A percentile compares a stretch with the other conserved stretches of the same genome.
Conservation (phyloP, 83 land plant species). For the Picea mariana region DNA sequence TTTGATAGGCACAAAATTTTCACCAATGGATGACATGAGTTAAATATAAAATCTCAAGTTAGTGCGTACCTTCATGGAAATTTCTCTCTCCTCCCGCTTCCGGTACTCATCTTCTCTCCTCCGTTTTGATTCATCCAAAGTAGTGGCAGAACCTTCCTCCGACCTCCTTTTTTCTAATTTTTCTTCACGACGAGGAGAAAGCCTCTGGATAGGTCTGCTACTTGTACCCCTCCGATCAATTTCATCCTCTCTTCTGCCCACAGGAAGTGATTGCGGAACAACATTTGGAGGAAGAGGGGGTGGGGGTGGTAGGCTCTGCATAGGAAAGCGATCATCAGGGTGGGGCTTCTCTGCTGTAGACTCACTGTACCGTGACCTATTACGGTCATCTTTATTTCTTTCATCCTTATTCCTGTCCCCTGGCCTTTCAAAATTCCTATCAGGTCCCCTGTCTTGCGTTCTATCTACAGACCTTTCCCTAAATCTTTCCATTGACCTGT, state of each 20-base stretch:
- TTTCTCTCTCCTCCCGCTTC: conserved; percentile 90
- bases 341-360: conserved; percentile 61
- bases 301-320: conserved; percentile 86
- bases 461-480: conserved; percentile 87
- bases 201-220: conserved; percentile 57
- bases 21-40: not conserved
- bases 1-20: not conserved
- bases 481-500: conserved; percentile 77
- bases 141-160: conserved; percentile 55
- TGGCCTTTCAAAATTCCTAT: conserved; percentile 56
- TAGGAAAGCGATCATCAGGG: conserved; percentile 78
- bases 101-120: conserved; percentile 85
- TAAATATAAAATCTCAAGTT: not conserved
- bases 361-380: conserved; percentile 67
- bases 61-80: conserved; percentile 62
- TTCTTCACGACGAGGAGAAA: conserved; percentile 86
- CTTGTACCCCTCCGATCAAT: conserved; percentile 62
- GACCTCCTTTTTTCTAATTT: conserved; percentile 73
- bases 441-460: conserved; percentile 54
- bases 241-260: conserved; percentile 73
- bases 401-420: conserved; percentile 60
- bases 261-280: conserved; percentile 78
- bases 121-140: conserved; percentile 71
- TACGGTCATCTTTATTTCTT: conserved; percentile 63
- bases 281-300: conserved; percentile 90